These are phyloP conservation scores for Rhodocollybia butyracea DNA, from an alignment of 768 basidiomycete genomes.

Conservation along the genomic window DNA sequence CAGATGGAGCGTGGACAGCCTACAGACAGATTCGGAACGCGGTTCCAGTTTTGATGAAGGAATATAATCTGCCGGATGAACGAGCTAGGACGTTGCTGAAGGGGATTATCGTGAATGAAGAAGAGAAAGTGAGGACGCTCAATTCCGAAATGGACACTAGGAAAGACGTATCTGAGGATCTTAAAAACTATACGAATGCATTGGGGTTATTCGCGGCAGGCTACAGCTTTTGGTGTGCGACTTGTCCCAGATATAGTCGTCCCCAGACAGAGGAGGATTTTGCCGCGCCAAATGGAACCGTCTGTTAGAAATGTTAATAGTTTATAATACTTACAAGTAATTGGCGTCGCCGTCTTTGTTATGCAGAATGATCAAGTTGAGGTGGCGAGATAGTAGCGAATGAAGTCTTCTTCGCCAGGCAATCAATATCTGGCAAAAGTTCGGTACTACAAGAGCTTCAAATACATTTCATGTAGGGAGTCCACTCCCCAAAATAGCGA, in stretches of 20 bases:
- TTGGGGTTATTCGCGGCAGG: conserved; percentile 4
- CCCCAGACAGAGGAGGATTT: background rate
- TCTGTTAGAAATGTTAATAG: no score
- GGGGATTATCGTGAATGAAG: background rate
- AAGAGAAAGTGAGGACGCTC: background rate
- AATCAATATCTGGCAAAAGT: no score
- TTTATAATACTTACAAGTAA: background rate
- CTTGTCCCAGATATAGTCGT: conserved; percentile 4
- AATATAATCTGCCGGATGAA: background rate
- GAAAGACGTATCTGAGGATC: background rate
- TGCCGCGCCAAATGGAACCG: no score
- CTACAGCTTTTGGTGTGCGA: conserved; percentile 7
- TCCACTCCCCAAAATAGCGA: no score
- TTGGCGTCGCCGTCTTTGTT: background rate
- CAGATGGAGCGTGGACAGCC: conserved; percentile 4
- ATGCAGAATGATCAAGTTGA: background rate
- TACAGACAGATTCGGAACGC: conserved; percentile 7
- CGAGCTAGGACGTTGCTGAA: conserved; percentile 2
- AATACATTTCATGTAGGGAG: no score
- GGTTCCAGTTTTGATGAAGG: conserved; percentile 4
- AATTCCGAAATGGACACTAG: background rate
- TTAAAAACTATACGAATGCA: background rate
- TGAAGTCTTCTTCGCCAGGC: no score
- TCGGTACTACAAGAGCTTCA: no score
- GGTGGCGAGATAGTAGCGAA: no score